These are phyloP conservation scores for Colletotrichum phormii DNA, from an alignment of 2,329 filamentous ascomycete genomes.

Conservation along the genomic window DNA sequence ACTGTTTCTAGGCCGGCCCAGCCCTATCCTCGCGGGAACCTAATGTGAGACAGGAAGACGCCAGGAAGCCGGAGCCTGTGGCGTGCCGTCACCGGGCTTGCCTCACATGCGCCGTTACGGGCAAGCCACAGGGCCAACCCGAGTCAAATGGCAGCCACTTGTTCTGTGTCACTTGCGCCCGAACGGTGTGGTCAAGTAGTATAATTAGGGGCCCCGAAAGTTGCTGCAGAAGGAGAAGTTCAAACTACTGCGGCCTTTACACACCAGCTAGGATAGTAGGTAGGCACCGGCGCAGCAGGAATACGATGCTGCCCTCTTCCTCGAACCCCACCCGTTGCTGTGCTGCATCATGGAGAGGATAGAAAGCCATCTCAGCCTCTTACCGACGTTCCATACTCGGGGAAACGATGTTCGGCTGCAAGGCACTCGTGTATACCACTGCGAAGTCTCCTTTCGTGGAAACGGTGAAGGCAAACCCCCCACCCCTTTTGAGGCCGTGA, in stretches of 20 bases:
- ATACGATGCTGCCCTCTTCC: slow-evolving; percentile 4
- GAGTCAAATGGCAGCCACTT: background rate
- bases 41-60: background rate
- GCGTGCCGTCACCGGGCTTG: background rate
- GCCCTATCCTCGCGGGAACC: background rate
- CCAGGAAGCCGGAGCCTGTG: slow-evolving; percentile 4
- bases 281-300: background rate
- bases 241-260: background rate
- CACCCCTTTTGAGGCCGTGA: no score
- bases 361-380: background rate
- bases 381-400: background rate
- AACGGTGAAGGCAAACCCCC: background rate
- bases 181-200: background rate
- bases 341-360: background rate
- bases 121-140: background rate
- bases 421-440: background rate
- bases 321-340: background rate
- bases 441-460: no score
- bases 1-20: background rate
- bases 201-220: background rate
- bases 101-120: background rate
- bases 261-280: background rate
- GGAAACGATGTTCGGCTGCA: background rate
- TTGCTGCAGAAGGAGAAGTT: background rate
- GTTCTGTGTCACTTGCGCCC: background rate